Evolutionary conservation across 495 filamentous ascomycete species (phyloP), one percentile per base, ranked within the genome.

Genomic region (Penicillium cinerascens): DNA sequence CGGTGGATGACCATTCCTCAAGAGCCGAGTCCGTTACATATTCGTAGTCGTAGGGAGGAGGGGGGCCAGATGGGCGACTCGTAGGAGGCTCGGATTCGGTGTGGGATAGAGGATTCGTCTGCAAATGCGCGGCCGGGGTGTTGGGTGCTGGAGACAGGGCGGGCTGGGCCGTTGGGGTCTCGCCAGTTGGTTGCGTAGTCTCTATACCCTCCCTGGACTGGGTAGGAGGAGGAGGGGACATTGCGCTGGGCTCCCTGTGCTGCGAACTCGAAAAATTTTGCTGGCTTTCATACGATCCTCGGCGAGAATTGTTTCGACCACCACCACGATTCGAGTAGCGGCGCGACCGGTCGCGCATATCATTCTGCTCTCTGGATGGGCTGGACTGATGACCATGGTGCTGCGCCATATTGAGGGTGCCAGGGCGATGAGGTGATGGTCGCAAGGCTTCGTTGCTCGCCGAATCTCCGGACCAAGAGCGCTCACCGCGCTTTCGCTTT

Each of bases 401-500:
- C 59, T 84, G 81, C 47, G 80, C 84, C 62, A 84, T 75, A 58
- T 73, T 71, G 54, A 84, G 60, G 46, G 79, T 79, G 44, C 80
- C 76, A 36, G 84, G 84, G 35, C 82, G 78, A 71, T 87, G 81
- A 46, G 84, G 83, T 49, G 84, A 86, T 44, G 83, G 82, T 55
- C 84, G 75, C 49, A 66, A 62, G 39, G 68, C 66, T 56, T 83
- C 79, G 59, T 82, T 73, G 35, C 41, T 59, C 37, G 63, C 68
- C 35, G 72, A 70, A 47, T 83, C 80, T 48, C 73, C 67, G 11
- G 79, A 77, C 61, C 70, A 81, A 23, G 65, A 71, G 59, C 78
- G 67, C 48, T 84, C 82, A 33, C 69, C 71, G 59, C 82, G 70
- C 69, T 85, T 85, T 50, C 82, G 71, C 69, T 85, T 85, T 45